Evolutionary conservation across 345 rosid species (phyloP), one percentile per base, ranked within the genome.

Genomic region (Citrus mangshanensis): DNA sequence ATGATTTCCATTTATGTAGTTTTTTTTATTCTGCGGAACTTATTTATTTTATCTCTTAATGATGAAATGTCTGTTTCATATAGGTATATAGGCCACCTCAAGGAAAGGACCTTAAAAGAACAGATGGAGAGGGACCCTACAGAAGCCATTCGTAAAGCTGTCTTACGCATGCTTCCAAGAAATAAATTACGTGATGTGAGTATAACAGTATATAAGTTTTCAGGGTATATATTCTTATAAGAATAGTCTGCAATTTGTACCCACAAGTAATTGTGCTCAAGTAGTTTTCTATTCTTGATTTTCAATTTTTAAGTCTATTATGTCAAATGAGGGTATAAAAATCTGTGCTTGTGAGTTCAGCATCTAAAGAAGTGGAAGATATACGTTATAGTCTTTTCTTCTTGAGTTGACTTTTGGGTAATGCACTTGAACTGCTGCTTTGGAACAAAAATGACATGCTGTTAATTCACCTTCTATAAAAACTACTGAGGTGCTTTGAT

Each of bases 101-200:
- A 97, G 81, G 95, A 97, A 85, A 94, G 99, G 84, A 94, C 86
- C 84, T 88, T 97, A 24, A 97, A 92, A 84, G 98, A 97, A 75
- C 98, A 93, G 88, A 83, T 94, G 89, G 92, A 93, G 55, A 94
- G 92, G 84, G 98, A 97, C 84, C 96, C 98, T 56, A 92, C 99
- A 14, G 99, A 97, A 88, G 99, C 92, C 83, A 91, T 97, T 46
- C 98, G 98, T 74, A 97, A 97, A 86, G 98, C 99, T 80, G 95
- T 96, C 75, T 77, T 93, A 35, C 98, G 98, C 55, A 97, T 94
- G 99, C 98, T 97, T 81, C 99, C 98, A 9, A 91, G 91, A 82
- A 96, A 96, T 87, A 96, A 94, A 84, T 77, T 96, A 81, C 95
- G 98, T 69, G 95, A 94, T 87, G 98, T 94, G 76, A 87, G 98